Evolutionary conservation across 805 yeast species (phyloP).

Genomic region (Kuraishia piskuri): DNA sequence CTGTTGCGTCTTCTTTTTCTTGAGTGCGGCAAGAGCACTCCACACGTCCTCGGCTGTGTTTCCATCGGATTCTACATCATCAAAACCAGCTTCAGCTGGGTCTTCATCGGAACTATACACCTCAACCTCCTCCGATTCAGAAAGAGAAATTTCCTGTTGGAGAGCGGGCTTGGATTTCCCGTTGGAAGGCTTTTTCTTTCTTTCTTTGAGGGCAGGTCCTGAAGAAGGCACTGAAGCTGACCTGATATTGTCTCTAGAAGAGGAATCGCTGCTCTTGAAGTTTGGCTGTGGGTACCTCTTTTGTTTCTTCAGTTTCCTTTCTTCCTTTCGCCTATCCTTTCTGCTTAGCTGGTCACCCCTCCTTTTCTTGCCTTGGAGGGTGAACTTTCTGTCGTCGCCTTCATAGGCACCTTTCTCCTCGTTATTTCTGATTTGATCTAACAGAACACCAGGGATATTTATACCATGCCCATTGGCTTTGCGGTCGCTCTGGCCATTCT

Average conservation of each 20-base stretch:
- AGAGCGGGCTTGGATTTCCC: background rate
- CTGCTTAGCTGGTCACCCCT: constrained; percentile 15
- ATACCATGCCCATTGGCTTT: constrained; percentile 13
- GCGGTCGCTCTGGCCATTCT: background rate
- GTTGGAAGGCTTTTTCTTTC: background rate
- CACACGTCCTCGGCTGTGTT: constrained; percentile 14
- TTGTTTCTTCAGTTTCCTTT: constrained; percentile 17
- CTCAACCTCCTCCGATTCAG: constrained; percentile 5
- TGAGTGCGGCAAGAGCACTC: constrained; percentile 14
- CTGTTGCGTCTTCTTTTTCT: constrained; percentile 15
- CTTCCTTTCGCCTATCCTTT: constrained; percentile 30
- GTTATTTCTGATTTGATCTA: constrained; percentile 30
- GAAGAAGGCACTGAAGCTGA: background rate
- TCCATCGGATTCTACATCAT: background rate
- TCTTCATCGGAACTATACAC: constrained; percentile 7
- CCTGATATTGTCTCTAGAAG: no score
- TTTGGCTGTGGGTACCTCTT: background rate
- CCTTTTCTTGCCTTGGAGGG: constrained; percentile 16
- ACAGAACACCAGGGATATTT: constrained; percentile 31
- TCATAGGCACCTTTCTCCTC: constrained; percentile 26
- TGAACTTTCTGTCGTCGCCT: constrained; percentile 21
- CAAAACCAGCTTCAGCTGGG: constrained; percentile 2
- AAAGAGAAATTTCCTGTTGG: background rate
- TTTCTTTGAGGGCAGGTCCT: background rate
- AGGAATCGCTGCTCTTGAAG: background rate